Conservation (phyloP, 352 stramenopile genomes). For the Aphanomyces invadans region DNA sequence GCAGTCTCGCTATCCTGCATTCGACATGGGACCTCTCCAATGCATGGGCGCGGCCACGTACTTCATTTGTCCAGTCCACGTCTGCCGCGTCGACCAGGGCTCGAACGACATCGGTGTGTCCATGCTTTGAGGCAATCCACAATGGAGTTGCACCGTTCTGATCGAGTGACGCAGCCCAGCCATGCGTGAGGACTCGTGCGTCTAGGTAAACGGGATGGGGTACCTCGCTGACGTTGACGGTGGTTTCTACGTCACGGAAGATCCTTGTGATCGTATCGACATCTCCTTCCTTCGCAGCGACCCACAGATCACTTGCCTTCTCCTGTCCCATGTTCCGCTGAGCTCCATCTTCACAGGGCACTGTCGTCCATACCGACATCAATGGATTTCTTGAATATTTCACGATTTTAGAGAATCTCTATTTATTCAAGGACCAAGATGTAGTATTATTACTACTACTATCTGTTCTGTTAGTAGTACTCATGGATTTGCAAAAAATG, state of each 20-base stretch:
- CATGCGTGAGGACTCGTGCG: constrained; percentile 34
- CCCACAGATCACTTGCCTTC: background rate
- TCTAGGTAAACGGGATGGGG: too few relatives aligned
- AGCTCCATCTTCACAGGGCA: too few relatives aligned
- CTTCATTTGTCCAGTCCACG: background rate
- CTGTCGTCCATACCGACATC: too few relatives aligned
- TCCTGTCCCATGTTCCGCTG: too few relatives aligned
- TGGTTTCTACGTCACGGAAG: background rate
- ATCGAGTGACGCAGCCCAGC: constrained; percentile 68
- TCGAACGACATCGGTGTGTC: constrained; percentile 1
- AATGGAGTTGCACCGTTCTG: constrained; percentile 29
- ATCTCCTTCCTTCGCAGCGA: background rate
- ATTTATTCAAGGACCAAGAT: too few relatives aligned
- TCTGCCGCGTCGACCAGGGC: constrained; percentile 62
- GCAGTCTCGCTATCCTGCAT: background rate
- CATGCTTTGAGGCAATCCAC: background rate
- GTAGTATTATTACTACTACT: too few relatives aligned
- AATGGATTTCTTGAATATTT: too few relatives aligned
- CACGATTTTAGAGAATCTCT: too few relatives aligned
- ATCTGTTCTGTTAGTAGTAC: too few relatives aligned
- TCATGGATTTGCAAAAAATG: too few relatives aligned
- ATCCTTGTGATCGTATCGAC: background rate
- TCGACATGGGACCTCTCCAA: too few relatives aligned
- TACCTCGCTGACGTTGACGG: background rate
- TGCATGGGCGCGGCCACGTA: background rate